Conservation (phyloP, 1,284 basidiomycete genomes). For the Apiotrichum gracile region DNA sequence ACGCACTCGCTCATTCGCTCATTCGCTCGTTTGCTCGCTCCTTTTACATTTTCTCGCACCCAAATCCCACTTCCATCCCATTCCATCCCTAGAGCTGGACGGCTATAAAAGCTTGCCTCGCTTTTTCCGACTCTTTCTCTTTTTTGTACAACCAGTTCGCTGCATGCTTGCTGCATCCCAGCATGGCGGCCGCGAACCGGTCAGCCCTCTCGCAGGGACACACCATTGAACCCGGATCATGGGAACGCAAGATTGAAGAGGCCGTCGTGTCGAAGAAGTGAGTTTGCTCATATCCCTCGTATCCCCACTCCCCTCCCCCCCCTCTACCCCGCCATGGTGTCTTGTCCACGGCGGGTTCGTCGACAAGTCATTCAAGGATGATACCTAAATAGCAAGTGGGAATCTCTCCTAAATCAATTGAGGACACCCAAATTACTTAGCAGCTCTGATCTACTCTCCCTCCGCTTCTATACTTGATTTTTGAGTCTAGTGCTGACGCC, state of each 20-base stretch:
- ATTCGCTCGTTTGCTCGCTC: no score
- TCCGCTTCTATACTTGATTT: not conserved
- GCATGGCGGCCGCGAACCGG: slow-evolving; percentile 14
- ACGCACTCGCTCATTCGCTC: no score
- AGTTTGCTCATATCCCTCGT: slow-evolving; percentile 33
- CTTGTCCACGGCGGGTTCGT: no score
- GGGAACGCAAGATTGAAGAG: slow-evolving; percentile 50
- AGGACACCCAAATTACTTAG: slow-evolving; percentile 48
- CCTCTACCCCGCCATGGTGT: slow-evolving; percentile 9
- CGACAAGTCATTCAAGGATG: slow-evolving; percentile 43
- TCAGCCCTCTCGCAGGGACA: slow-evolving; percentile 5
- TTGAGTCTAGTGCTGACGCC: slow-evolving; percentile 1
- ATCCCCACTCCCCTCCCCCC: slow-evolving; percentile 4
- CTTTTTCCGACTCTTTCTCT: no score
- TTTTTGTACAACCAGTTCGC: slow-evolving; percentile 1
- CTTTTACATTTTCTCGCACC: no score
- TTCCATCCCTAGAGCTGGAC: no score
- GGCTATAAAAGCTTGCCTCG: no score
- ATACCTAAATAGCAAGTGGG: slow-evolving; percentile 53
- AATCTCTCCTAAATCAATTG: slow-evolving; percentile 56
- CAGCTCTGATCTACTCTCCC: slow-evolving; percentile 46
- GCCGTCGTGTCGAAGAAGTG: slow-evolving; percentile 52
- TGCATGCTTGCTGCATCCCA: slow-evolving; percentile 1
- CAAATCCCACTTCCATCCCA: no score
- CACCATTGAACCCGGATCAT: slow-evolving; percentile 28